These are phyloP conservation scores for Camelina laxa DNA, from an alignment of 345 rosid genomes.

Conservation along the genomic window DNA sequence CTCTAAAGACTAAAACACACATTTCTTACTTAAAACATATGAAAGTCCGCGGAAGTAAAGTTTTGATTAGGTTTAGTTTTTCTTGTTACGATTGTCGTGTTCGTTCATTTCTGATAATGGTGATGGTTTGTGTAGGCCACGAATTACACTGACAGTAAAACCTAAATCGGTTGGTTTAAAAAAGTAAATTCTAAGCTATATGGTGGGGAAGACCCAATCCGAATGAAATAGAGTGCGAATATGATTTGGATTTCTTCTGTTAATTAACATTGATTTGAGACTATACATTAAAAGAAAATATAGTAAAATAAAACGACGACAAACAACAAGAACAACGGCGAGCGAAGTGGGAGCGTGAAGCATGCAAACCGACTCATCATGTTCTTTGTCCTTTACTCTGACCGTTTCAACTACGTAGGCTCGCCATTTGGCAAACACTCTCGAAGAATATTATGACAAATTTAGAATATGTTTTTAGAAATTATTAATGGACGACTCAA, in stretches of 20 bases:
- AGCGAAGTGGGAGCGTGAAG: constrained; percentile 40
- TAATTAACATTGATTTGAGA: background rate
- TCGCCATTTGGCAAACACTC: constrained; percentile 45
- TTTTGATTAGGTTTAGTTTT: background rate
- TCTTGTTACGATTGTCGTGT: background rate
- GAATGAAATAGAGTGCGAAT: constrained; percentile 9
- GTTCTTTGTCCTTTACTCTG: constrained; percentile 39
- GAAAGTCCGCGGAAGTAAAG: background rate
- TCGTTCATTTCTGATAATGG: background rate
- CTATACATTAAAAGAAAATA: background rate
- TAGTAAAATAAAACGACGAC: constrained; percentile 18
- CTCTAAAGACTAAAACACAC: background rate
- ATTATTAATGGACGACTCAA: background rate
- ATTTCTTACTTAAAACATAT: background rate
- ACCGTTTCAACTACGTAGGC: constrained; percentile 28
- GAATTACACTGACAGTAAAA: background rate
- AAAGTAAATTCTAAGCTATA: background rate
- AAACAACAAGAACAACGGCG: constrained; percentile 40
- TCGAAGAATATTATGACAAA: background rate
- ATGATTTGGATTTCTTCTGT: constrained; percentile 1
- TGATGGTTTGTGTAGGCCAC: background rate
- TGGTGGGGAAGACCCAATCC: background rate
- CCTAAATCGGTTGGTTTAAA: background rate
- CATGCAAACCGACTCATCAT: constrained; percentile 49
- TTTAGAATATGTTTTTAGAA: background rate